Percentiles rank a stretch among this genome's conserved stretches.
Evolutionary conservation across 2,329 filamentous ascomycete species (phyloP).

Genomic region (Scedosporium dehoogii): DNA sequence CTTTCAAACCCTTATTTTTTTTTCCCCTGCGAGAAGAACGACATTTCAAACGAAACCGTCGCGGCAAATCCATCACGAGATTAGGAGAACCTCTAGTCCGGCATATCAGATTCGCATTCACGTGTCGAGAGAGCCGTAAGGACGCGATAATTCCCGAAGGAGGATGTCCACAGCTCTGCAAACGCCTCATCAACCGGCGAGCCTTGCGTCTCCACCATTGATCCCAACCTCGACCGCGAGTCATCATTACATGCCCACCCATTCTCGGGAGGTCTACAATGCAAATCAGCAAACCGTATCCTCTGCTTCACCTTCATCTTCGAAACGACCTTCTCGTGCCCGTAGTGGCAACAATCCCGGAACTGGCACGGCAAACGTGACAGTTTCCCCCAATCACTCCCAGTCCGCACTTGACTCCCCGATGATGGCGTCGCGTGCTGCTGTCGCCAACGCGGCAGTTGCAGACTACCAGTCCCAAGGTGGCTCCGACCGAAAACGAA

Average conservation of each 20-base stretch:
- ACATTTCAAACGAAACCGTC: neutral
- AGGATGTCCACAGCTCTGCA: constrained; percentile 58
- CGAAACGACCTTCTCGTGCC: constrained; percentile 43
- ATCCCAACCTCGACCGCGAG: constrained; percentile 34
- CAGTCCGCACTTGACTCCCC: constrained; percentile 22
- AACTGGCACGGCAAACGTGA: constrained; percentile 20
- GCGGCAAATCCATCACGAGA: neutral
- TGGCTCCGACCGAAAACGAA: constrained; percentile 42
- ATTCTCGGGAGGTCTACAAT: constrained; percentile 49
- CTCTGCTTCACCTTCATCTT: constrained; percentile 36
- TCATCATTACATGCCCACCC: constrained; percentile 41
- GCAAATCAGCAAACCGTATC: constrained; percentile 34
- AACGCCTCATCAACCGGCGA: constrained; percentile 44
- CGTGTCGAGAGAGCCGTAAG: neutral
- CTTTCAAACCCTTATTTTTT: neutral
- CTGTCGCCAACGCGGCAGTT: constrained; percentile 29
- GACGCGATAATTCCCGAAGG: constrained; percentile 20
- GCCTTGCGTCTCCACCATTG: constrained; percentile 37
- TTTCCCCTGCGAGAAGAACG: neutral
- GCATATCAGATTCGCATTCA: neutral
- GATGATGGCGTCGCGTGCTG: constrained; percentile 37
- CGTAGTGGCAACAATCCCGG: constrained; percentile 32
- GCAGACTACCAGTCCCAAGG: constrained; percentile 30
- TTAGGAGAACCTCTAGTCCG: neutral
- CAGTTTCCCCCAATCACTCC: neutral